A percentile compares a stretch with the other conserved stretches of the same genome.
Conservation (phyloP, 495 filamentous ascomycete genomes). For the Daldinia vernicosa region DNA sequence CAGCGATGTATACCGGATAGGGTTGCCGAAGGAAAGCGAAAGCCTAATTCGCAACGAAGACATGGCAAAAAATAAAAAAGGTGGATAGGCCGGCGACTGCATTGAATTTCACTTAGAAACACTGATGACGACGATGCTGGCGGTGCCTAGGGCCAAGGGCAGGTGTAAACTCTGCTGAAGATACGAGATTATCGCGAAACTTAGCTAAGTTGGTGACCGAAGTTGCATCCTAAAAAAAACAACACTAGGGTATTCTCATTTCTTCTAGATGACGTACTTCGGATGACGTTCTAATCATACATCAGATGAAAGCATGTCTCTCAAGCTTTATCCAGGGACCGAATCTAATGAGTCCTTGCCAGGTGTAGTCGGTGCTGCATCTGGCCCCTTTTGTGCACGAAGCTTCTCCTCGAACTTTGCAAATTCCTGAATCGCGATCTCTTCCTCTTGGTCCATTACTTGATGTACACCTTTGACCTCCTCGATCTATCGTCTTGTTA, state of each 20-base stretch:
- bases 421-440: conserved; percentile 89
- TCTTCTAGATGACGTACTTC: conserved; percentile 30
- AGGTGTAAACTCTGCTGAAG: conserved; percentile 13
- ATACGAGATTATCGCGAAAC: conserved; percentile 28
- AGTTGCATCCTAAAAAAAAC: conserved; percentile 14
- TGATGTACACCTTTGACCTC: conserved; percentile 94
- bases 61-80: conserved; percentile 8
- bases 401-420: conserved; percentile 97
- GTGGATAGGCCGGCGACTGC: conserved; percentile 21
- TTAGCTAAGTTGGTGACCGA: conserved; percentile 26
- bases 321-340: conserved; percentile 56
- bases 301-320: conserved; percentile 37
- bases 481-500: conserved; percentile 72
- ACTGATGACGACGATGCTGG: neutral
- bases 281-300: conserved; percentile 33
- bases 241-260: conserved; percentile 23
- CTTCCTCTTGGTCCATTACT: conserved; percentile 90
- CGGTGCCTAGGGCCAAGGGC: neutral
- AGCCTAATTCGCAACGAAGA: conserved; percentile 8
- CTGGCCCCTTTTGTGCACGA: conserved; percentile 71
- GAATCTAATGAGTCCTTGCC: conserved; percentile 75
- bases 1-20: conserved; percentile 20
- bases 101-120: conserved; percentile 7
- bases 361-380: conserved; percentile 62
- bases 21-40: conserved; percentile 5